Base-by-base conservation (phyloP, 805 yeast species). In the Myxozyma monticola region DNA sequence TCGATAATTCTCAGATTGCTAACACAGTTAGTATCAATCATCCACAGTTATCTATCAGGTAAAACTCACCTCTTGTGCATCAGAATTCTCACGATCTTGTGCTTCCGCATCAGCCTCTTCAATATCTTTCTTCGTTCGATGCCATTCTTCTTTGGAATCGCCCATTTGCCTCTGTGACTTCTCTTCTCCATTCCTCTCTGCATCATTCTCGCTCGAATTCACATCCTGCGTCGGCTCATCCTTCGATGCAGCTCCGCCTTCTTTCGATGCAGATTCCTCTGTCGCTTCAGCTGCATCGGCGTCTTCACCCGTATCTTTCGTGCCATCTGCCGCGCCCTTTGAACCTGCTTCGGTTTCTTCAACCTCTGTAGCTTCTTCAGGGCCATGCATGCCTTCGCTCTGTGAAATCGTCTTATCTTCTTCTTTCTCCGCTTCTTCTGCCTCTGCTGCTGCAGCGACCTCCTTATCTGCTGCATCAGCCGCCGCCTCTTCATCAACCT, bases 101-200 rank as follows among this genome's bases (percentile, higher is more conserved):
- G 40, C 47, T 29, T 37, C 26, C 1, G 39, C 49, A 37, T 36
- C 25, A 10, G 86, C 80, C 57, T 87, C 90, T 58, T 83, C 75
- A 54, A 93, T 91, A 60, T 89, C 96, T 66, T 87, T 88, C 56
- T 85, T 82, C 61, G 96, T 84, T 65, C 88, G 85, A 65, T 91
- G 95, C 70, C 85, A 91, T 64, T 90, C 96, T 61, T 91, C 87
- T 70, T 90, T 66, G 0, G 96, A 80, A 68, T 90, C 97, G 45
- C 99, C 98, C 12, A 93, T 75, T 65, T 89, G 89, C 65, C 86
- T 86, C 68, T 91, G 73, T 14, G 40, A 20, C 20, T 39, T 28
- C 24, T 37, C 28, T 18, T 38, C 49, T 15, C 18, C 49, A 9
- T 28, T 18, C 2, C 34, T 29, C 20, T 42, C 40, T 7, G 35